These are phyloP conservation scores for Kluyveromyces siamensis DNA, from an alignment of 805 yeast species.

Conservation along the genomic window DNA sequence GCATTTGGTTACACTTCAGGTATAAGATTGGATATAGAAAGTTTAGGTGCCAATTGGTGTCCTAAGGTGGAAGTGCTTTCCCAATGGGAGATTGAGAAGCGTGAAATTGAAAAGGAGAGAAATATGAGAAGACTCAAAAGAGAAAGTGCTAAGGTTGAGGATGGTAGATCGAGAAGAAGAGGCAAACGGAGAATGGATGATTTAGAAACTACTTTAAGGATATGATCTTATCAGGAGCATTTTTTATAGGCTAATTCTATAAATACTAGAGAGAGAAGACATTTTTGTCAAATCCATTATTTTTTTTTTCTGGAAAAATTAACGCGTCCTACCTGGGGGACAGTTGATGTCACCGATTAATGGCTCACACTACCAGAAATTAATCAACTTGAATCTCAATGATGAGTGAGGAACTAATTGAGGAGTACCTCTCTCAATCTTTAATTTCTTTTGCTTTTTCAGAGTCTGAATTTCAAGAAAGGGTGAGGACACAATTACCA, in stretches of 20 bases:
- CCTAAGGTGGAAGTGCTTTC: slow-evolving; percentile 81
- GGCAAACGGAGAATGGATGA: slow-evolving; percentile 43
- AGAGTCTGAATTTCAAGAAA: neutral
- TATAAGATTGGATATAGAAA: slow-evolving; percentile 62
- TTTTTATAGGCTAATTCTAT: neutral
- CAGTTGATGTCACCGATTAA: neutral
- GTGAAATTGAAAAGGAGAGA: slow-evolving; percentile 92
- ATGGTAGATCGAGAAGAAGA: slow-evolving; percentile 35
- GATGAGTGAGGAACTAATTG: neutral
- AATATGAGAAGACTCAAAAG: slow-evolving; percentile 86
- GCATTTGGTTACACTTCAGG: slow-evolving; percentile 59
- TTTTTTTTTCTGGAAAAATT: neutral
- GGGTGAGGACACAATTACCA: neutral
- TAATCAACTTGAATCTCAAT: neutral
- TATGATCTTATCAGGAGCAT: slow-evolving; percentile 4
- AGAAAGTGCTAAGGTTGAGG: slow-evolving; percentile 71
- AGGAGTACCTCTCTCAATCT: neutral
- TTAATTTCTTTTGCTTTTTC: neutral
- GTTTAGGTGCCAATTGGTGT: slow-evolving; percentile 74
- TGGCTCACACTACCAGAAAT: neutral
- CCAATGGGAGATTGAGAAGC: slow-evolving; percentile 86
- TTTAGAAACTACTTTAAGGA: slow-evolving; percentile 31
- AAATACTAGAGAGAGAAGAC: no score
- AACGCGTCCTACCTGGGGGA: neutral
- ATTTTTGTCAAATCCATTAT: no score